Percentiles rank a stretch among this genome's conserved stretches.
These are phyloP conservation scores for Flaveria brownii DNA, from an alignment of 129 eudicot genomes.

Conservation along the genomic window DNA sequence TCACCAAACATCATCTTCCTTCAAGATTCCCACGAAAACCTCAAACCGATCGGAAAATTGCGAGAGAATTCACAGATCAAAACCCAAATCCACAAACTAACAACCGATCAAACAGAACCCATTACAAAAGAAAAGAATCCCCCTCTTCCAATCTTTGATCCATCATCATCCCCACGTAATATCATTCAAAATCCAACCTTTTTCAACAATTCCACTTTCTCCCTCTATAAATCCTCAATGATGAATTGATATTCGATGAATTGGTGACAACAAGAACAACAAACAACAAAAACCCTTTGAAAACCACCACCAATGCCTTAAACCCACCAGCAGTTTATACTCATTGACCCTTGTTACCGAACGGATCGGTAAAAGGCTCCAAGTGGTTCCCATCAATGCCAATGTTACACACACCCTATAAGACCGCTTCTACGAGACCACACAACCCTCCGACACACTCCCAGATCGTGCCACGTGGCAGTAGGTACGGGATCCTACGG, in stretches of 20 bases:
- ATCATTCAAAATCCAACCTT: constrained; percentile 29
- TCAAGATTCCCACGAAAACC: background rate
- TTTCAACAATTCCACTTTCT: background rate
- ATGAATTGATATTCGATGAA: background rate
- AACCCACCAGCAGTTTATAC: constrained; percentile 75
- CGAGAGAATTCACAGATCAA: background rate
- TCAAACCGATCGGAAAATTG: constrained; percentile 29
- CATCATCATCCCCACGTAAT: constrained; percentile 31
- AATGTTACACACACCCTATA: constrained; percentile 52
- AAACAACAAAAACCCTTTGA: constrained; percentile 68
- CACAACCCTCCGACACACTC: constrained; percentile 33
- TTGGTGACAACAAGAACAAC: background rate
- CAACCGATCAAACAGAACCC: background rate
- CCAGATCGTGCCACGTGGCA: constrained; percentile 57
- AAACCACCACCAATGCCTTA: constrained; percentile 51
- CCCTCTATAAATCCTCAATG: no score
- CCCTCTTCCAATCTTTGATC: constrained; percentile 17
- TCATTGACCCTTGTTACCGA: constrained; percentile 64
- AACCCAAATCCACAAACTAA: constrained; percentile 28
- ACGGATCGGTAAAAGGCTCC: constrained; percentile 47
- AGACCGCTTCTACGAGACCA: constrained; percentile 74
- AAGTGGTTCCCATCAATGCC: no score
- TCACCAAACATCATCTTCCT: constrained; percentile 21
- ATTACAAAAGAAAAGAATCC: background rate
- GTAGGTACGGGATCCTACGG: constrained; percentile 40